Base-by-base conservation (phyloP, 2,329 filamentous ascomycete species). In the Fusarium domesticum region DNA sequence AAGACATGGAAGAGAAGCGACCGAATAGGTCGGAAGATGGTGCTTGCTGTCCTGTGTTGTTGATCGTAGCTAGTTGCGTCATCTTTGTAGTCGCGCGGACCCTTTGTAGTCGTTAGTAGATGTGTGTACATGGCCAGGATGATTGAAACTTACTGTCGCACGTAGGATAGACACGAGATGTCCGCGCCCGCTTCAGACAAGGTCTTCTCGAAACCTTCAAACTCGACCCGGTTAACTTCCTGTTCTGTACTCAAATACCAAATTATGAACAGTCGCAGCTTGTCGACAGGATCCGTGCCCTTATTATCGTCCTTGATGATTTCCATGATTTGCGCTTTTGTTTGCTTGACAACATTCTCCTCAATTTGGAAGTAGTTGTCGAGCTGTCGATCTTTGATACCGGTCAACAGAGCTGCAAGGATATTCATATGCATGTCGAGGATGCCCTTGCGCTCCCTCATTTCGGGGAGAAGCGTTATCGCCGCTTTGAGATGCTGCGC, bases 371-470 rank as follows among this genome's bases (percentile, higher is more conserved):
- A 98, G 69, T 88, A 98, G 64, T 93, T 93, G 64, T 98, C 93
- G 6, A 98, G 75, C 66, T 97, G 91, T 14, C 93, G 84, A 57
- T 95, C 89, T 64, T 97, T 96, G 67, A 97, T 96, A 2, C 90
- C 91, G 0, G 72, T 76, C 32, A 84, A 63, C 3, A 84, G 65
- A 1, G 89, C 88, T 2, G 91, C 92, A 4, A 95, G 77, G 47
- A 97, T 96, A 64, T 95, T 96, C 93, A 98, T 98, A 66, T 98
- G 93, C 87, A 96, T 97, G 64, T 96, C 93, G 5, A 98, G 78
- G 16, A 85, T 80, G n/a, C 85, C 84, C 65, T 98, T 98, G 47
- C 93, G 84, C 67, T 97, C 93, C 51, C 90, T 79, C 54, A 98
- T 76, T 66, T 97, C 92, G 0, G 93, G 95, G 12, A 98, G 75